Percentiles rank a stretch among this genome's conserved stretches.
These are phyloP conservation scores for Aureoboletus auriporus DNA, from an alignment of 768 basidiomycete genomes.

Conservation along the genomic window DNA sequence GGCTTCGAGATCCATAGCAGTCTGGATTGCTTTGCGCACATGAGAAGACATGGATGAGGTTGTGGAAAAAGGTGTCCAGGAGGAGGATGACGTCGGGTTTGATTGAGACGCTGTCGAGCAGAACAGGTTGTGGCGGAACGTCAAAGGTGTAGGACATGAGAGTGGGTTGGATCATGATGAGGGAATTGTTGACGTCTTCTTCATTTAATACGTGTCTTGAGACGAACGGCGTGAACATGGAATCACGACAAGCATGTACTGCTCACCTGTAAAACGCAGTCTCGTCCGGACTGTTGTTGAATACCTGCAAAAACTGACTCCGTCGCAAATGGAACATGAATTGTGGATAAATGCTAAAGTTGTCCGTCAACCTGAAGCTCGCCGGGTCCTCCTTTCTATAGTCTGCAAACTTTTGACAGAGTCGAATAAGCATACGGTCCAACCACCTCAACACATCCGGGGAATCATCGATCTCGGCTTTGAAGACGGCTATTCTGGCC, in stretches of 20 bases:
- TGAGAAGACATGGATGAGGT: too few species aligned
- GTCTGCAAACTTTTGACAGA: conserved; percentile 99
- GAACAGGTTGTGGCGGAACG: conserved; percentile 83
- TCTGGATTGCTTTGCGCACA: too few species aligned
- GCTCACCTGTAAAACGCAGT: conserved; percentile 93
- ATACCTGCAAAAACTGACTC: conserved; percentile 98
- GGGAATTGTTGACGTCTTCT: conserved; percentile 97
- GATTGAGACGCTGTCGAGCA: conserved; percentile 96
- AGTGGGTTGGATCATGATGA: conserved; percentile 99
- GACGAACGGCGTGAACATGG: conserved; percentile 2
- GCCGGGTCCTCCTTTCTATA: conserved; percentile 97
- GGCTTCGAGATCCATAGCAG: too few species aligned
- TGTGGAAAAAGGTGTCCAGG: conserved; percentile 99
- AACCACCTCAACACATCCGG: conserved; percentile 97
- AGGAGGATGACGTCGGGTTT: conserved; percentile 95
- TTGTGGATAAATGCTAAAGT: conserved; percentile 98
- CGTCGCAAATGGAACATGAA: conserved; percentile 99
- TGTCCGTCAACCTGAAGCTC: conserved; percentile 89
- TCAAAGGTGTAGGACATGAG: conserved; percentile 99
- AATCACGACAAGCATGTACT: background rate
- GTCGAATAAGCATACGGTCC: conserved; percentile 95
- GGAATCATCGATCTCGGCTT: conserved; percentile 97
- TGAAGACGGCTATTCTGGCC: conserved; percentile 98
- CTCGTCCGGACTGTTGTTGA: conserved; percentile 99
- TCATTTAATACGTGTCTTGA: conserved; percentile 88